A percentile compares a stretch with the other conserved stretches of the same genome.
These are phyloP conservation scores for Starmera stellimalicola DNA, from an alignment of 1,139 yeast genomes.

Conservation along the genomic window DNA sequence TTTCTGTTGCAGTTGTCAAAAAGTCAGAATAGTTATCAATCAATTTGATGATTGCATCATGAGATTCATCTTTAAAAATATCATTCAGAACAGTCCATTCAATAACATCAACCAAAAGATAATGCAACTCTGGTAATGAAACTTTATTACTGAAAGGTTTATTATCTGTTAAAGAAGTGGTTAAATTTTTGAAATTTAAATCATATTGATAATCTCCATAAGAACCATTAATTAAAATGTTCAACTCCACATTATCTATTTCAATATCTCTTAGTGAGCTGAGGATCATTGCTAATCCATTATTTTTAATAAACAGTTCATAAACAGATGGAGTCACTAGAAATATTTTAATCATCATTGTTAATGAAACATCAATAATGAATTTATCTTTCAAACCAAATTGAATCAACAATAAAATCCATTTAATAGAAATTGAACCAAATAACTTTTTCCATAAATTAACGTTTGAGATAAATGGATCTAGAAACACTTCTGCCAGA, in stretches of 20 bases:
- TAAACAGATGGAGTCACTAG: conserved; percentile 39
- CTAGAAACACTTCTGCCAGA: conserved; percentile 12
- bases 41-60: conserved; percentile 13
- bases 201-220: conserved; percentile 20
- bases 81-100: conserved; percentile 28
- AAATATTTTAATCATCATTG: conserved; percentile 41
- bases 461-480: conserved; percentile 14
- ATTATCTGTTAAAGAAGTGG: conserved; percentile 5
- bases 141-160: conserved; percentile 4
- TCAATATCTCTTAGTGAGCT: conserved; percentile 28
- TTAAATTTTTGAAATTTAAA: conserved; percentile 13
- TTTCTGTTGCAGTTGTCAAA: conserved; percentile 11
- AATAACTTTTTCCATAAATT: conserved; percentile 33
- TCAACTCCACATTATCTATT: conserved; percentile 31
- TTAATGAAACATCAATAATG: conserved; percentile 38
- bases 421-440: conserved; percentile 51
- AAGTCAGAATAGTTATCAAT: conserved; percentile 15
- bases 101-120: conserved; percentile 20
- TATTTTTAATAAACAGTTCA: conserved; percentile 38
- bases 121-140: conserved; percentile 22
- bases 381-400: conserved; percentile 24
- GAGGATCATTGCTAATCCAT: conserved; percentile 48
- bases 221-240: conserved; percentile 34
- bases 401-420: conserved; percentile 51
- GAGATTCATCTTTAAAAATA: conserved; percentile 16